phyloP scores from a whole-genome alignment of 805 yeast species.

The Schizosaccharomyces japonicus region DNA sequence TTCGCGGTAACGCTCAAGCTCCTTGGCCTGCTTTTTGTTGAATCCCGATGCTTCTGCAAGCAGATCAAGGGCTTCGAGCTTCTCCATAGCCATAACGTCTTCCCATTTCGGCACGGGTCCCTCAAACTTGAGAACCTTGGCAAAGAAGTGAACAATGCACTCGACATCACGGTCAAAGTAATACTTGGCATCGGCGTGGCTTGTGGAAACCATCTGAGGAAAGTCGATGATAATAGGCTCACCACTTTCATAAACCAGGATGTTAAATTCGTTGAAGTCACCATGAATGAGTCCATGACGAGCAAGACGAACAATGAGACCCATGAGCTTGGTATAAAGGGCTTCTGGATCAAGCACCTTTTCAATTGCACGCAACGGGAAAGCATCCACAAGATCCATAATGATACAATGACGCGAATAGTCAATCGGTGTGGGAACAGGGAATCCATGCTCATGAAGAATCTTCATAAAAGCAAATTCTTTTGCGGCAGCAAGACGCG shows the following conservation, averaged over 20 bases:
- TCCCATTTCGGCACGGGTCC: conserved; percentile 67
- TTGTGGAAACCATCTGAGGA: conserved; percentile 91
- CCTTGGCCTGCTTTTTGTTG: conserved; percentile 21
- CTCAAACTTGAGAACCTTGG: conserved; percentile 45
- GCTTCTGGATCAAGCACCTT: conserved; percentile 29
- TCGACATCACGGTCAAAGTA: conserved; percentile 85
- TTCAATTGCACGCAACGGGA: conserved; percentile 36
- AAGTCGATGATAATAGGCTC: conserved; percentile 67
- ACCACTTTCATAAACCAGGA: conserved; percentile 43
- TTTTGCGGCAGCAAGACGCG: conserved; percentile 73
- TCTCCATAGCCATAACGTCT: conserved; percentile 34
- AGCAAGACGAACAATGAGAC: conserved; percentile 59
- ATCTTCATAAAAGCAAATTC: conserved; percentile 75
- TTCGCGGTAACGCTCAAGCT: conserved; percentile 9
- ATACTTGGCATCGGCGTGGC: conserved; percentile 66
- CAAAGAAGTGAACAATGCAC: conserved; percentile 66
- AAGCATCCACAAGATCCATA: conserved; percentile 81
- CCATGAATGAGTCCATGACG: conserved; percentile 85
- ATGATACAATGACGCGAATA: conserved; percentile 74
- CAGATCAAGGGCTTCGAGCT: conserved; percentile 52
- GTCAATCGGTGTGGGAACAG: conserved; percentile 75
- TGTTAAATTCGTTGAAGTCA: conserved; percentile 91
- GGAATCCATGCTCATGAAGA: conserved; percentile 48
- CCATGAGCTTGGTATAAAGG: conserved; percentile 68
- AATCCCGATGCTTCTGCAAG: conserved; percentile 79